Evolutionary conservation across 306 rosid genomes (phyloP).

Genomic region (Quercus ilex): DNA sequence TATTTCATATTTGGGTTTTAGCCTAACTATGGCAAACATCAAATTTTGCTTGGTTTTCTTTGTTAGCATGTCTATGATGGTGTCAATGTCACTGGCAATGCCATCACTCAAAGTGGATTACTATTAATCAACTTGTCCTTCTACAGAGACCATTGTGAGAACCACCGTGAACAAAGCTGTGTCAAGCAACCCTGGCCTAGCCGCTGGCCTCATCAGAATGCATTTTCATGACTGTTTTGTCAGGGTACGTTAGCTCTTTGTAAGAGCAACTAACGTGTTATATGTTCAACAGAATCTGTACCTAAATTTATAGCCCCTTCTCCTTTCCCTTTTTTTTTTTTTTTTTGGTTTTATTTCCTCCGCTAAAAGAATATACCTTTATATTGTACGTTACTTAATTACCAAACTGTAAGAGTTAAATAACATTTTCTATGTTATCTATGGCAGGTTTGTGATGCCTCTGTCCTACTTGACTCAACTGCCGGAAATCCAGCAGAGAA

Average conservation of each 20-base stretch:
- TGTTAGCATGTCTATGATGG: background rate
- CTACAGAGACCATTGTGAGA: constrained; percentile 27
- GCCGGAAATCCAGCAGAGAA: constrained; percentile 18
- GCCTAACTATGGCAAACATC: too few species aligned
- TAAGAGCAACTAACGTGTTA: too few species aligned
- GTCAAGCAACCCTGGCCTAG: constrained; percentile 30
- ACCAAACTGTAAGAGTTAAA: background rate
- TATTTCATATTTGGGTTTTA: too few species aligned
- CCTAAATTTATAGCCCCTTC: background rate
- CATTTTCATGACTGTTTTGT: constrained; percentile 51
- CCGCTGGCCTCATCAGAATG: constrained; percentile 39
- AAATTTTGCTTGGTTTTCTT: background rate
- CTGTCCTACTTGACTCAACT: constrained; percentile 28
- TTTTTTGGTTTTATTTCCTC: too few species aligned
- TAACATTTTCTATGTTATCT: background rate
- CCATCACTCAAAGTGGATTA: constrained; percentile 21
- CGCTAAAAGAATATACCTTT: too few species aligned
- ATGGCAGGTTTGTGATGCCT: constrained; percentile 37
- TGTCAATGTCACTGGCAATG: constrained; percentile 8
- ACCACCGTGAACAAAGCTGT: constrained; percentile 27
- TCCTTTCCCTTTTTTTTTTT: background rate
- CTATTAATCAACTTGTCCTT: constrained; percentile 26
- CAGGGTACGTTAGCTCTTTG: constrained; percentile 19
- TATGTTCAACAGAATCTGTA: background rate
- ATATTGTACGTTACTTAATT: too few species aligned